Evolutionary conservation across 129 eudicot species (phyloP).

Genomic region (Pittosporum tobira): DNA sequence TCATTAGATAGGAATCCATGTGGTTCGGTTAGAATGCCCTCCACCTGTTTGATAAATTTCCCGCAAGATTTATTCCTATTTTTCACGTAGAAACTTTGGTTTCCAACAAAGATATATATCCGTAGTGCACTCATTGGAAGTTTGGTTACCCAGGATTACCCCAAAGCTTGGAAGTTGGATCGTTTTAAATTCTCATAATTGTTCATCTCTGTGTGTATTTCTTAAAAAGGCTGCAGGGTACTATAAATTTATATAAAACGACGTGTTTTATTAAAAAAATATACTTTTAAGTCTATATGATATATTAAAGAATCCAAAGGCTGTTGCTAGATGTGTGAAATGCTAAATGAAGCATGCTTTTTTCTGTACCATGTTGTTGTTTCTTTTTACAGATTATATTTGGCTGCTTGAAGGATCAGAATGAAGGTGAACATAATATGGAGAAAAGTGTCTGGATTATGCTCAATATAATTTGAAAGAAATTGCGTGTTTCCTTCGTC

Average conservation of each 20-base stretch:
- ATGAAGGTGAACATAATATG: conserved; percentile 59
- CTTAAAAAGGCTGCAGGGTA: too few species aligned
- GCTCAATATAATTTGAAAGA: conserved; percentile 76
- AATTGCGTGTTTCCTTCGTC: conserved; percentile 85
- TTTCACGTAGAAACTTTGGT: too few species aligned
- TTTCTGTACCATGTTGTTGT: neutral
- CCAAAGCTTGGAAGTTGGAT: neutral
- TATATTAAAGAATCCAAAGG: neutral
- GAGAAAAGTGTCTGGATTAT: conserved; percentile 49
- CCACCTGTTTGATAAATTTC: neutral
- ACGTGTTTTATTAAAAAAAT: too few species aligned
- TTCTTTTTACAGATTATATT: neutral
- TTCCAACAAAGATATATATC: too few species aligned
- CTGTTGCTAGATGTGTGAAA: neutral
- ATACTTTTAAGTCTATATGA: too few species aligned
- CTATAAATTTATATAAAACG: too few species aligned
- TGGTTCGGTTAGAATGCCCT: neutral
- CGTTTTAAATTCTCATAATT: neutral
- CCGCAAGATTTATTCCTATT: neutral
- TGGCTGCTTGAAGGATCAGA: conserved; percentile 11
- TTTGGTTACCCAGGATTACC: too few species aligned
- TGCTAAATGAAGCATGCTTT: neutral
- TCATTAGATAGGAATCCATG: too few species aligned
- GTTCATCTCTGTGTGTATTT: neutral
- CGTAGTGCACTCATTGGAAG: too few species aligned